These are phyloP conservation scores for Sphagnum magellanicum DNA, from an alignment of 228 moss, liverwort and hornwort species.

Conservation along the genomic window DNA sequence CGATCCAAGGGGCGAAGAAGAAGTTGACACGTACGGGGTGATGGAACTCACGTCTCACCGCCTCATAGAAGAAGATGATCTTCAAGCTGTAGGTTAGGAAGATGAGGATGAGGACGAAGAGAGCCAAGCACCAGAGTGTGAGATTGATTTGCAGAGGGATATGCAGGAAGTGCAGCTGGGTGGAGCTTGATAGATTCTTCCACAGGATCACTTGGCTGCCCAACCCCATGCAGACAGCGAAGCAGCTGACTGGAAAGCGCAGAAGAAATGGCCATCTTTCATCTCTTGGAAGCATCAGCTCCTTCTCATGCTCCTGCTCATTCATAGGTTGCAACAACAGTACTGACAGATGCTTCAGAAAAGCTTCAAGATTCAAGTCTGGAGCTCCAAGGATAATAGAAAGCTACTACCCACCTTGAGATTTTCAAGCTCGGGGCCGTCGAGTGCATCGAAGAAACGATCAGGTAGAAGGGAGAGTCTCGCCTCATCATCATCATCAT, in stretches of 20 bases:
- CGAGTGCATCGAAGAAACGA: constrained; percentile 3
- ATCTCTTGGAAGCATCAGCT: constrained; percentile 5
- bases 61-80: constrained; percentile 6
- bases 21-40: constrained; percentile 14
- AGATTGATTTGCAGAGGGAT: constrained; percentile 1
- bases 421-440: constrained; percentile 10
- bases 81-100: constrained; percentile 3
- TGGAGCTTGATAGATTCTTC: not conserved
- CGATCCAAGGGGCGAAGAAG: constrained; percentile 13
- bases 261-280: constrained; percentile 9
- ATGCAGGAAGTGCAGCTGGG: not conserved
- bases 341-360: not conserved
- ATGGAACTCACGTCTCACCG: constrained; percentile 7
- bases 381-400: no score
- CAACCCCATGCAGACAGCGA: constrained; percentile 5
- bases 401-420: constrained; percentile 2
- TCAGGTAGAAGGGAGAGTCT: no score
- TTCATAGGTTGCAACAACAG: not conserved
- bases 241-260: constrained; percentile 5
- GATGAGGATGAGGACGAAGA: not conserved
- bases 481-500: no score
- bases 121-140: constrained; percentile 10
- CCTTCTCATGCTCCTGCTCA: not conserved
- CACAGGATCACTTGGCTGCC: constrained; percentile 12
- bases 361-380: not conserved